Conservation (phyloP, 2,329 filamentous ascomycete species). For the Ceratocystis harringtonii region DNA sequence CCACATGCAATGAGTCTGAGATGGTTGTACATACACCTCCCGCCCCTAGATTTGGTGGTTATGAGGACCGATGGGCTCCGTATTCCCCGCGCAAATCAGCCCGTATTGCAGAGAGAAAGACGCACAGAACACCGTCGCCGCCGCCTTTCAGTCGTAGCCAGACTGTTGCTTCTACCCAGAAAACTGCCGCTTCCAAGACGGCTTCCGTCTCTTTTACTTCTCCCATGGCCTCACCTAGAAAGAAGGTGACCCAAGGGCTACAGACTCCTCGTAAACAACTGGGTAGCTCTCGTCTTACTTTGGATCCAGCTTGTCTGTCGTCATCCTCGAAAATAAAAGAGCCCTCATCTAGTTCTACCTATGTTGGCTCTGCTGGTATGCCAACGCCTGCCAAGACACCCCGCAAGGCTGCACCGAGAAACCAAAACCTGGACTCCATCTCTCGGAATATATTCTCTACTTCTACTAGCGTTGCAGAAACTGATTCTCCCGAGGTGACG, state of each 20-base stretch:
- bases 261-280: constrained; percentile 24
- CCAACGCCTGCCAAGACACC: constrained; percentile 70
- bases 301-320: constrained; percentile 30
- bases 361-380: constrained; percentile 39
- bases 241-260: constrained; percentile 25
- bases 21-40: constrained; percentile 46
- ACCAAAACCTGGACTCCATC: constrained; percentile 38
- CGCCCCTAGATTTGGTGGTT: constrained; percentile 39
- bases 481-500: constrained; percentile 41
- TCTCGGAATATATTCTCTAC: constrained; percentile 43
- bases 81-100: constrained; percentile 57
- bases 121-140: constrained; percentile 43
- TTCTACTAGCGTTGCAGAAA: neutral
- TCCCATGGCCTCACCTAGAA: constrained; percentile 21
- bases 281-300: constrained; percentile 24
- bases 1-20: constrained; percentile 37
- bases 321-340: constrained; percentile 25
- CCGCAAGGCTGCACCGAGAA: constrained; percentile 42
- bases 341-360: constrained; percentile 24
- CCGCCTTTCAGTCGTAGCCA: constrained; percentile 22
- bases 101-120: constrained; percentile 42
- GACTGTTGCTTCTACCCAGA: constrained; percentile 16
- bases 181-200: neutral
- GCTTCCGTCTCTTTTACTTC: constrained; percentile 20
- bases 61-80: constrained; percentile 54